Evolutionary conservation across 2,329 filamentous ascomycete species (phyloP).

Genomic region (Pestalotiopsis sp.): DNA sequence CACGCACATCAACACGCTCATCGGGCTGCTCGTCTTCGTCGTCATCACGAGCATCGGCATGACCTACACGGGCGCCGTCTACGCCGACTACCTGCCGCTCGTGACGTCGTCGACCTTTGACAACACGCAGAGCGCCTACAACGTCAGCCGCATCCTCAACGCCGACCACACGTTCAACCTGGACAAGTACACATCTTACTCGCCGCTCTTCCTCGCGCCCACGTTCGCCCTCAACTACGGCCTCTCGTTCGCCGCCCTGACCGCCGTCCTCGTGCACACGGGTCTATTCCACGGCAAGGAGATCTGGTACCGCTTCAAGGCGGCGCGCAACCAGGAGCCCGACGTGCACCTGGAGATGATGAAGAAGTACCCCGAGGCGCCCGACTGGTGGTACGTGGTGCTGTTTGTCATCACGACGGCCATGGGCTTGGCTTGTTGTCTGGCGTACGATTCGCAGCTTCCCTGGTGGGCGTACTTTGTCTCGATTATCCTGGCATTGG

Average conservation of each 20-base stretch:
- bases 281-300: slow-evolving; percentile 43
- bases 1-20: slow-evolving; percentile 45
- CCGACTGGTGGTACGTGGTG: slow-evolving; percentile 56
- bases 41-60: slow-evolving; percentile 49
- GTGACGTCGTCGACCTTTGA: slow-evolving; percentile 58
- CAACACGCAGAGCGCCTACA: slow-evolving; percentile 55
- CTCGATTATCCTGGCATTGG: slow-evolving; percentile 44
- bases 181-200: slow-evolving; percentile 54
- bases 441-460: slow-evolving; percentile 50
- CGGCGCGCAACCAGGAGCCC: slow-evolving; percentile 47
- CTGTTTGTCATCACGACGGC: slow-evolving; percentile 48
- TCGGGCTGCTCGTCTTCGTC: slow-evolving; percentile 42
- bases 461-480: slow-evolving; percentile 58
- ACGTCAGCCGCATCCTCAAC: slow-evolving; percentile 54
- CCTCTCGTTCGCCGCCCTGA: slow-evolving; percentile 56
- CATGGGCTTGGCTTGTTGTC: slow-evolving; percentile 44
- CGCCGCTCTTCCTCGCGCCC: slow-evolving; percentile 55
- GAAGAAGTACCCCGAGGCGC: slow-evolving; percentile 53
- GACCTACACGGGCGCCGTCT: slow-evolving; percentile 45
- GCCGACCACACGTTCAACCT: slow-evolving; percentile 50
- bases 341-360: slow-evolving; percentile 57
- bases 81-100: slow-evolving; percentile 58
- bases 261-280: slow-evolving; percentile 42
- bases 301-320: slow-evolving; percentile 46
- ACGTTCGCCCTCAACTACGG: slow-evolving; percentile 51